phyloP scores from a whole-genome alignment of 1,139 yeast species.

The Nematodospora anomalae region DNA sequence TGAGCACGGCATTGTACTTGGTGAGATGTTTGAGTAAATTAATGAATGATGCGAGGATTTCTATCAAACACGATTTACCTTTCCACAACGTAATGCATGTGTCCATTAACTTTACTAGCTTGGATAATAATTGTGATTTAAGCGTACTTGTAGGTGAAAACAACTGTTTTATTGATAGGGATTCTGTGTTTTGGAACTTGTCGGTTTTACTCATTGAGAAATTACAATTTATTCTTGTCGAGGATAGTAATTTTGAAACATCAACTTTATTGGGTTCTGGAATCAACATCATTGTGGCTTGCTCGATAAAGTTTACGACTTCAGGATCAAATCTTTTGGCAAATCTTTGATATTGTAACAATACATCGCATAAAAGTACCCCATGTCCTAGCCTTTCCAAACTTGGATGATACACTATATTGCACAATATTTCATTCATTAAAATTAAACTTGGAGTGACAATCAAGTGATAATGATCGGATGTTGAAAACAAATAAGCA shows the following conservation, averaged over 20 bases:
- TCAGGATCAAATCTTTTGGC: constrained; percentile 87
- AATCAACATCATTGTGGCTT: constrained; percentile 45
- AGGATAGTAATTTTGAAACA: constrained; percentile 5
- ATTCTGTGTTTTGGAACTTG: constrained; percentile 7
- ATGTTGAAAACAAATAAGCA: constrained; percentile 83
- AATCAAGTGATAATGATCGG: constrained; percentile 92
- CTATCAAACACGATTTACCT: constrained; percentile 63
- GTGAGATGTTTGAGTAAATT: constrained; percentile 37
- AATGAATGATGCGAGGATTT: constrained; percentile 42
- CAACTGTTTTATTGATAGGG: constrained; percentile 21
- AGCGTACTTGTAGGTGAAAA: constrained; percentile 9
- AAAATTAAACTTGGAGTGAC: constrained; percentile 80
- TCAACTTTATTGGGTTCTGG: constrained; percentile 40
- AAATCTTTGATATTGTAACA: constrained; percentile 71
- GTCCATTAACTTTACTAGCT: constrained; percentile 29
- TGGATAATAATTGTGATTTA: constrained; percentile 33
- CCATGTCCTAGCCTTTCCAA: constrained; percentile 46
- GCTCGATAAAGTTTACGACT: constrained; percentile 58
- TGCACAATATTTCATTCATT: constrained; percentile 64
- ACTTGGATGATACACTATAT: constrained; percentile 36
- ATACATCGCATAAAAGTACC: constrained; percentile 60
- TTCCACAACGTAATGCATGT: constrained; percentile 52
- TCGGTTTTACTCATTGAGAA: constrained; percentile 9
- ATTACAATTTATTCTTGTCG: constrained; percentile 1
- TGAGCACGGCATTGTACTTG: constrained; percentile 32